Base-by-base conservation (phyloP, 139 green algal genomes). In the Tetradesmus lagerheimii region DNA sequence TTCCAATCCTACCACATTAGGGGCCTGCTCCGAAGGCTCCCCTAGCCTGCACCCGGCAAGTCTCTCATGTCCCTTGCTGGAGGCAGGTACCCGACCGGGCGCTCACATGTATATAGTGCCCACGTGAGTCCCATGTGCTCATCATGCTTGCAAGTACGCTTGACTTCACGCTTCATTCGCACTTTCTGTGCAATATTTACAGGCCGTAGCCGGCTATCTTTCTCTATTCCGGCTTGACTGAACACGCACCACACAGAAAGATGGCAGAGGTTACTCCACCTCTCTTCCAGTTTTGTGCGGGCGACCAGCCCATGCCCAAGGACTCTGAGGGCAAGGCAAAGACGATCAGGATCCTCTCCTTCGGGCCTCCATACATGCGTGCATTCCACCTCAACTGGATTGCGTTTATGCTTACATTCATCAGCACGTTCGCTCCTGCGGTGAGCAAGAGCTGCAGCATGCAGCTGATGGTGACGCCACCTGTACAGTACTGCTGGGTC, bases 361-460 rank as follows among this genome's bases (percentile, higher is more conserved):
- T 83, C 31, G 38, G 16, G 27, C 38, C 25, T 12, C 88, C 88
- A 29, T 83, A 91, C 79, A 91, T 91, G 88, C 47, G 86, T 4
- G 91, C 91, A 6, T 93, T 93, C 71, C 91, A 93, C 82, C 34
- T 92, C n/a, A 76, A 89, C 50, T 92, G 85, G 93, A 41, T 80
- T 98, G 93, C 91, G 35, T 99, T 99, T 94, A 98, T 98, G 91
- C 89, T 96, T 29, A 95, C 96, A 29, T 99, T 99, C 94, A 81
- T 98, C 27, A 97, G 97, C 31, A 97, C 96, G 4, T 99, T 99
- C 89, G 96, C 97, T 6, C 95, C 96, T 3, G 95, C 96, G 1
- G 89, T 97, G n/a, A 97, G 96, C 43, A 95, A 93, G 11, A 97
- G 89, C 93, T 95, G 29, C 23, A 6, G 35, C 64, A 47, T 14